Percentiles rank a stretch among this genome's conserved stretches.
These are phyloP conservation scores for Penicillium freii DNA, from an alignment of 2,329 filamentous ascomycete genomes.

Conservation along the genomic window DNA sequence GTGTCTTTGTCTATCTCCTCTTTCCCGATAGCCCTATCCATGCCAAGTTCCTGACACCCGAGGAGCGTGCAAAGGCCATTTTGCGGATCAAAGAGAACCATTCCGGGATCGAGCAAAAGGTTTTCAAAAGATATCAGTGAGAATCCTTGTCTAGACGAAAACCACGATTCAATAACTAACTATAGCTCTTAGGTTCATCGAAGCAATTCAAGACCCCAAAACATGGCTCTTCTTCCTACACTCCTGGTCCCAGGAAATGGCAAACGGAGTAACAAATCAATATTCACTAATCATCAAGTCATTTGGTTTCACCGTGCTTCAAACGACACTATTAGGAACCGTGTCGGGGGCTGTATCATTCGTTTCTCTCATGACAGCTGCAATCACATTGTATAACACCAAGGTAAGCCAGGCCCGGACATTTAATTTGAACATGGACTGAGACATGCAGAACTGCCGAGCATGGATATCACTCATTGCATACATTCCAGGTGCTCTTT, in stretches of 20 bases:
- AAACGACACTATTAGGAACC: slow-evolving; percentile 22
- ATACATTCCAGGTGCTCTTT: slow-evolving; percentile 39
- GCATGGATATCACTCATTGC: slow-evolving; percentile 29
- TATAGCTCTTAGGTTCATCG: slow-evolving; percentile 22
- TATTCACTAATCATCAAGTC: slow-evolving; percentile 48
- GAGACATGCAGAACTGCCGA: slow-evolving; percentile 8
- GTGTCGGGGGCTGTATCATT: slow-evolving; percentile 30
- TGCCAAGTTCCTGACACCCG: slow-evolving; percentile 32
- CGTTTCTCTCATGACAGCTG: slow-evolving; percentile 29
- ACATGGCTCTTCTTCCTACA: slow-evolving; percentile 40
- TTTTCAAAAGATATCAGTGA: slow-evolving; percentile 33
- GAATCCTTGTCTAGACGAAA: background rate
- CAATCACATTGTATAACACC: slow-evolving; percentile 30
- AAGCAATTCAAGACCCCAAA: slow-evolving; percentile 34
- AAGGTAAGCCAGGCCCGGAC: slow-evolving; percentile 18
- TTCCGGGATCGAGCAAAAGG: slow-evolving; percentile 40
- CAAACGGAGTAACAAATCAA: slow-evolving; percentile 42
- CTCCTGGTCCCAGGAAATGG: slow-evolving; percentile 37
- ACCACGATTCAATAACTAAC: background rate
- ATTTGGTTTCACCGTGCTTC: slow-evolving; percentile 42
- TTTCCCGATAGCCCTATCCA: slow-evolving; percentile 36
- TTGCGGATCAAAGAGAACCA: slow-evolving; percentile 38
- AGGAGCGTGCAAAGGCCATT: slow-evolving; percentile 37
- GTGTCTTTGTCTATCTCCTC: slow-evolving; percentile 31
- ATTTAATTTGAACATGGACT: background rate